phyloP scores from a whole-genome alignment of 768 basidiomycete genomes.

The Hericium coralloides region DNA sequence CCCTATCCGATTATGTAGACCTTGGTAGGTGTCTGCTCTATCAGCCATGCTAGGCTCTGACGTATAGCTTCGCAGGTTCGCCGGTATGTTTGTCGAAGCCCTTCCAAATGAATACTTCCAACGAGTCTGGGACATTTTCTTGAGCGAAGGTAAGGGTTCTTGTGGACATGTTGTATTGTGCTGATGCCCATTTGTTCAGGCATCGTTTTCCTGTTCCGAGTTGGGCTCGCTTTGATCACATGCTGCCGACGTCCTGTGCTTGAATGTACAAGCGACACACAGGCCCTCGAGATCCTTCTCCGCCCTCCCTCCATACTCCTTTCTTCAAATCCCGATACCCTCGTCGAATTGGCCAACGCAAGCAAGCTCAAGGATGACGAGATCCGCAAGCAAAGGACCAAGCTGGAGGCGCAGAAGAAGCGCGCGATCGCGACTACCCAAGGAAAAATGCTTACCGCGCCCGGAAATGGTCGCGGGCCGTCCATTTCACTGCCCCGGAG shows the following conservation, averaged over 20 bases:
- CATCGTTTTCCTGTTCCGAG: conserved; percentile 63
- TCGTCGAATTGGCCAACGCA: conserved; percentile 51
- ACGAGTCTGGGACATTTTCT: conserved; percentile 76
- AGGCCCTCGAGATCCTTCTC: conserved; percentile 38
- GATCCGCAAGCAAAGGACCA: conserved; percentile 61
- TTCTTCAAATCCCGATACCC: conserved; percentile 49
- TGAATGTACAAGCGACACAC: conserved; percentile 37
- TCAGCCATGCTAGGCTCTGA: background rate
- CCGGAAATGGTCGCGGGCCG: background rate
- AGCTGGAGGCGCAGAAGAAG: conserved; percentile 63
- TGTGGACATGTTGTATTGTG: background rate
- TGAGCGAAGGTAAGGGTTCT: conserved; percentile 59
- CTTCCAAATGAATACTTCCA: conserved; percentile 59
- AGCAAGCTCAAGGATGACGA: conserved; percentile 77
- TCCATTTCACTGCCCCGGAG: background rate
- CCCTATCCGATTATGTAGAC: conserved; percentile 47
- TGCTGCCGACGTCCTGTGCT: conserved; percentile 53
- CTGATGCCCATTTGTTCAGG: conserved; percentile 31
- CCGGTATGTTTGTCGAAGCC: conserved; percentile 57
- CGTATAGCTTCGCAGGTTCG: conserved; percentile 43
- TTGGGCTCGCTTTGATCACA: conserved; percentile 56
- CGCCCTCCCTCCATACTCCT: conserved; percentile 45
- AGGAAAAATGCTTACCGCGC: conserved; percentile 16
- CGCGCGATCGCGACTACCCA: conserved; percentile 33
- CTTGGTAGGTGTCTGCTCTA: conserved; percentile 40